Base-by-base conservation (phyloP, 2,329 filamentous ascomycete species). In the Myotisia sp. region DNA sequence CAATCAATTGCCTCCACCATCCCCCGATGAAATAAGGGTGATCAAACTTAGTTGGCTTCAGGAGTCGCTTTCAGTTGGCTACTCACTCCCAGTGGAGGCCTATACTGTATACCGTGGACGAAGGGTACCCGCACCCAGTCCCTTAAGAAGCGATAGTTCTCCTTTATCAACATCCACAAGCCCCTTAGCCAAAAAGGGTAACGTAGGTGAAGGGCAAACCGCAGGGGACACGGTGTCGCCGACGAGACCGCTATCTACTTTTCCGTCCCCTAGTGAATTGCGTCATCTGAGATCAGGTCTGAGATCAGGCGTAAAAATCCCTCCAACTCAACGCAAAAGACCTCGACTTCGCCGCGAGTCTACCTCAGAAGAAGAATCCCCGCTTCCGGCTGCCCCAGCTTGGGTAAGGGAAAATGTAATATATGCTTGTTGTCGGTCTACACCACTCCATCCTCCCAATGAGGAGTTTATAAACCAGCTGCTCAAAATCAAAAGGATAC, bases 381-480 rank as follows among this genome's bases (percentile, higher is more conserved):
- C 68, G 3, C 51, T 82, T 1, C 83, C 81, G 0, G 64, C 69
- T 0, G 58, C 82, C 8, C 86, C 85, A 1, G 70, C 71, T 2
- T 92, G 74, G 74, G 71, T 76, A 8, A 59, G 65, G 26, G 55
- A 79, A 36, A 65, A 70, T 18, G 62, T 73, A 7, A 64, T 64
- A 4, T 93, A 90, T 54, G 76, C 86, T 4, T 95, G 90, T 47
- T 73, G 92, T 52, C 74, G 87, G 16, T 71, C 74, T 1, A 83
- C 85, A 0, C 79, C 76, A 0, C 57, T 71, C 0, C 60, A 76
- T 36, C 65, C 75, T 0, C 79, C 80, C 0, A 95, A 95, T 45
- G 65, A 73, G 26, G 55, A 55, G 0, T 95, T 98, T 52, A 72
- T 94, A 26, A 58, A 69, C 1, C 67, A 80, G 40, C 66, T 98